Percentiles rank a stretch among this genome's conserved stretches.
Conservation (phyloP, 148 eudicot genomes). For the Vaccinium corymbosum region DNA sequence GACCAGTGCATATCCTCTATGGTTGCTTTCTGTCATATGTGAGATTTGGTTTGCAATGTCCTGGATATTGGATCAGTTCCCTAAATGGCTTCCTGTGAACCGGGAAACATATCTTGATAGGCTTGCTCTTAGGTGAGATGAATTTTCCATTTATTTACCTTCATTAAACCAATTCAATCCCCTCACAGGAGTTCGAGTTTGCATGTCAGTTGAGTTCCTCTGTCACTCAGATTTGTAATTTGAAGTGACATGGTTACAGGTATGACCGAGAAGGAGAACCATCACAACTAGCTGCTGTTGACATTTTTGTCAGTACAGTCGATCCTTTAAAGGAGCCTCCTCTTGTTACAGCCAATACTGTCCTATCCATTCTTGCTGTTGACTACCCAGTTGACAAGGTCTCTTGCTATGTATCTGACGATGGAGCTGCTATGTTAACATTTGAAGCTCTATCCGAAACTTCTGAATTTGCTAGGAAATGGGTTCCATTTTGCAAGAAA, state of each 20-base stretch:
- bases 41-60: slow-evolving; percentile 89
- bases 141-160: slow-evolving; percentile 11
- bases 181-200: background rate
- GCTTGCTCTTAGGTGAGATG: slow-evolving; percentile 56
- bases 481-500: slow-evolving; percentile 91
- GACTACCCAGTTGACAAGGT: slow-evolving; percentile 93
- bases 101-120: slow-evolving; percentile 87
- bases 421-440: slow-evolving; percentile 83
- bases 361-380: slow-evolving; percentile 77
- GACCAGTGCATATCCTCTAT: slow-evolving; percentile 55
- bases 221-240: slow-evolving; percentile 11
- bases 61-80: slow-evolving; percentile 90
- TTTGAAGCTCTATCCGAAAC: slow-evolving; percentile 85
- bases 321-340: slow-evolving; percentile 95
- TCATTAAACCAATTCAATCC: background rate
- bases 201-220: background rate
- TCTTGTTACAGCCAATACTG: slow-evolving; percentile 85
- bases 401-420: slow-evolving; percentile 86
- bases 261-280: slow-evolving; percentile 85
- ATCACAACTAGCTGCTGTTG: slow-evolving; percentile 85
- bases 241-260: slow-evolving; percentile 28
- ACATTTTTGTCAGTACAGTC: slow-evolving; percentile 88
- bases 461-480: slow-evolving; percentile 73
- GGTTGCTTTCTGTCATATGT: slow-evolving; percentile 80
- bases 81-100: slow-evolving; percentile 83